Evolutionary conservation across 2,329 filamentous ascomycete genomes (phyloP).

Genomic region (Colletotrichum sp.): DNA sequence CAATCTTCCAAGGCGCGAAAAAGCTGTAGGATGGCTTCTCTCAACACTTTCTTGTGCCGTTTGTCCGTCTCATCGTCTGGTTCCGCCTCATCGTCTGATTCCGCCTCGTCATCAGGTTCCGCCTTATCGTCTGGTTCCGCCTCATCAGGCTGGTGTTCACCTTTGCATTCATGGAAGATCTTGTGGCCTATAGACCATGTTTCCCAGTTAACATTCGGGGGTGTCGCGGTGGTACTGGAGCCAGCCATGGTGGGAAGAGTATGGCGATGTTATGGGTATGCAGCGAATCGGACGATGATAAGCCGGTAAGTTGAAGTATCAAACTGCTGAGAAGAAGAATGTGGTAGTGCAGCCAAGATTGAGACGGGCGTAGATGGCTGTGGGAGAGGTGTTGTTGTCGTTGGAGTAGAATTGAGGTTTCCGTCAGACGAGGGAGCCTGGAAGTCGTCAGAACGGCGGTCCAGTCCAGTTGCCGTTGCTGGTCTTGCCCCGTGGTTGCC

Average conservation of each 20-base stretch:
- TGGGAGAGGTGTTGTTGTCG: background rate
- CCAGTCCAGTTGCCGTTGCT: background rate
- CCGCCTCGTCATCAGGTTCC: too few relatives aligned
- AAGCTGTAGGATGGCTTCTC: background rate
- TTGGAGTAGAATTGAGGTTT: background rate
- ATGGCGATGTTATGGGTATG: background rate
- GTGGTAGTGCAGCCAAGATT: background rate
- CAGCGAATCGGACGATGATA: background rate
- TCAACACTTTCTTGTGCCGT: too few relatives aligned
- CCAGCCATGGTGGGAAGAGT: background rate
- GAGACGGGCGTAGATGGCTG: background rate
- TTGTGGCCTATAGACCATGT: background rate
- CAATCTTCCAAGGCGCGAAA: background rate
- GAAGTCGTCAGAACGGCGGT: background rate
- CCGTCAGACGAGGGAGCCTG: background rate
- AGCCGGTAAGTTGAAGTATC: background rate
- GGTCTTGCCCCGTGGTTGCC: background rate
- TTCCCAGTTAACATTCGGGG: rapidly evolving
- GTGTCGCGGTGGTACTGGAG: background rate
- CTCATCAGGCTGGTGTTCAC: background rate
- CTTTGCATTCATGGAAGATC: background rate
- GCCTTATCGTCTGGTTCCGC: background rate
- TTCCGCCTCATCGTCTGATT: too few relatives aligned
- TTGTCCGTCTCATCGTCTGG: too few relatives aligned
- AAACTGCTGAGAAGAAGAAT: background rate